Evolutionary conservation across 768 basidiomycete species (phyloP), one percentile per base, ranked within the genome.

Genomic region (Candolleomyces aberdarensis): DNA sequence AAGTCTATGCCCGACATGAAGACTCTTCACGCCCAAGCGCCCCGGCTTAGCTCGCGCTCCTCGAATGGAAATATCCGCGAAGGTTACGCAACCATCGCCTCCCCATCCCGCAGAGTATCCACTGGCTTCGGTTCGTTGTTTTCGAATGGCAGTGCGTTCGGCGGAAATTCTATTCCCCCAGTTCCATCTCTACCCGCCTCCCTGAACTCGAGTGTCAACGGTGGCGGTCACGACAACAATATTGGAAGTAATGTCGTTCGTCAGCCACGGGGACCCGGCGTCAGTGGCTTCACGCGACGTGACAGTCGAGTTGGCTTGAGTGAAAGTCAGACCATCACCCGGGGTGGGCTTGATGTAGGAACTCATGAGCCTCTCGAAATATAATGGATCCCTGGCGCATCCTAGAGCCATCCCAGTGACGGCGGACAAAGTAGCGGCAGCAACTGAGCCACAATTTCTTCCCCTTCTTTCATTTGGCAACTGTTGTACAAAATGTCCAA

Each of bases 1-100:
- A 97, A 97, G 77, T 96, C 94, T 22, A 98, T 98, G 97, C 97
- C 97, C 3, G 94, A 98, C 74, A 87, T 98, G 86, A 92, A 92
- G 77, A 89, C 89, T 15, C 75, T 94, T 64, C 92, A 92, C 62
- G 80, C 87, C 17, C 86, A 88, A 67, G 87, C 88, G 1, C 92
- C 91, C 39, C 88, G 92, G 56, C 83, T 94, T 51, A 85, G 78
- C 60, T 88, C 89, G 15, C 89, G 92, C 62, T 82, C 91, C 17
- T 94, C 92, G 51, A 94, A 93, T 71, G 91, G 92, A 59, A 94
- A 94, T 70, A 93, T 94, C 60, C 87, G 92, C 47, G 83, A 85
- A 71, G 91, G 91, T 31, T 94, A 91, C 74, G 91, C 91, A 17
- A 94, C 92, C 40, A 92, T 94, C 60, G 89, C 90, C 32, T 89